phyloP scores from a whole-genome alignment of 1,284 basidiomycete species.

The Melampsora americana region DNA sequence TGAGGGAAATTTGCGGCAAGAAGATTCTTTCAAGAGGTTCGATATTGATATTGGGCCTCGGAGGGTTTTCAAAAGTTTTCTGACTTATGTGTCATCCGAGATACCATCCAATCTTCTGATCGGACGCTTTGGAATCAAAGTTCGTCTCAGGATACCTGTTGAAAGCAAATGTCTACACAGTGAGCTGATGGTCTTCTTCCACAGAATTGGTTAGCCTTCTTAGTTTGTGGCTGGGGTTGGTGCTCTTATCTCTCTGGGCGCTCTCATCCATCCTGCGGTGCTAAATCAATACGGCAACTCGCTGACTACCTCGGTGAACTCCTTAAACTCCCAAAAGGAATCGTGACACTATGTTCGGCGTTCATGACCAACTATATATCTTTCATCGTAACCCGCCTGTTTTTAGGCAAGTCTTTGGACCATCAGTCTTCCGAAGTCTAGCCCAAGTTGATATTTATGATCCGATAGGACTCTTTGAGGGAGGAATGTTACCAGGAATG shows the following conservation, averaged over 20 bases:
- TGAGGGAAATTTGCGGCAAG: neutral
- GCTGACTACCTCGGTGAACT: neutral
- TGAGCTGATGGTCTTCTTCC: slow-evolving; percentile 3
- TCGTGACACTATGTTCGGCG: neutral
- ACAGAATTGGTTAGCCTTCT: slow-evolving; percentile 39
- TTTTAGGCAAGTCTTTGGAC: slow-evolving; percentile 18
- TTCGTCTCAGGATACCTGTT: neutral
- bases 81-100: slow-evolving; percentile 44
- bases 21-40: neutral
- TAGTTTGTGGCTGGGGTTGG: slow-evolving; percentile 39
- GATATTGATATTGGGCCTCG: no score
- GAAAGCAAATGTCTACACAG: neutral
- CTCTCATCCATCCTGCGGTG: no score
- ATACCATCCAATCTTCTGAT: slow-evolving; percentile 49
- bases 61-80: slow-evolving; percentile 21
- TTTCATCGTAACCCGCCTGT: slow-evolving; percentile 19
- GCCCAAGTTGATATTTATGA: neutral
- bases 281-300: neutral
- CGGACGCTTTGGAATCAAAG: slow-evolving; percentile 46
- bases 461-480: slow-evolving; percentile 36
- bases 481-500: slow-evolving; percentile 41
- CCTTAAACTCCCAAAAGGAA: neutral
- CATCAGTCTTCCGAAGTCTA: neutral
- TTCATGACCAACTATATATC: slow-evolving; percentile 16
- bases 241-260: neutral